These are phyloP conservation scores for Fusarium camptoceras DNA, from an alignment of 2,329 filamentous ascomycete species.

Conservation along the genomic window DNA sequence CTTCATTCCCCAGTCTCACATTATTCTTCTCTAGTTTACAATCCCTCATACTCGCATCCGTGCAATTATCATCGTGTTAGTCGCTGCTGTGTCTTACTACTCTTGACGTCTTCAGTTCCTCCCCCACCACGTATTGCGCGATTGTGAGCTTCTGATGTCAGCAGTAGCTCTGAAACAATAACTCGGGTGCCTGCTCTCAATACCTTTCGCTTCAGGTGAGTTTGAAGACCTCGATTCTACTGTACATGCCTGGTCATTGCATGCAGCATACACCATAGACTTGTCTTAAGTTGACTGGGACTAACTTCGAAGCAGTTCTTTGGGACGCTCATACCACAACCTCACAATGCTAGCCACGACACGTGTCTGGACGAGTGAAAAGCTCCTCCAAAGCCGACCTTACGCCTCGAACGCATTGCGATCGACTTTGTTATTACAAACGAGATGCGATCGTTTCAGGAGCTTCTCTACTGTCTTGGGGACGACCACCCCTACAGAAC, in stretches of 20 bases:
- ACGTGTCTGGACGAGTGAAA: conserved; percentile 47
- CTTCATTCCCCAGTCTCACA: conserved; percentile 13
- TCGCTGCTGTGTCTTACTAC: conserved; percentile 24
- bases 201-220: conserved; percentile 20
- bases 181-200: conserved; percentile 16
- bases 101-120: conserved; percentile 1
- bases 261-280: not conserved
- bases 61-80: conserved; percentile 14
- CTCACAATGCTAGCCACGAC: conserved; percentile 44
- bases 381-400: conserved; percentile 39
- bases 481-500: conserved; percentile 57
- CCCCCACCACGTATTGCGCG: not conserved
- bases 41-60: conserved; percentile 8
- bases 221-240: not conserved
- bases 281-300: not conserved
- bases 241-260: not conserved
- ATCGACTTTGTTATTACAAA: conserved; percentile 28
- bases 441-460: conserved; percentile 50
- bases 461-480: conserved; percentile 63
- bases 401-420: conserved; percentile 24
- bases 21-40: not conserved
- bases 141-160: conserved; percentile 3
- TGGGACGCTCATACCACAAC: conserved; percentile 7
- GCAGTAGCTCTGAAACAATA: conserved; percentile 16
- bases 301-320: conserved; percentile 8